These are phyloP conservation scores for Sporothrix euskadiensis DNA, from an alignment of 2,329 filamentous ascomycete genomes.

Conservation along the genomic window DNA sequence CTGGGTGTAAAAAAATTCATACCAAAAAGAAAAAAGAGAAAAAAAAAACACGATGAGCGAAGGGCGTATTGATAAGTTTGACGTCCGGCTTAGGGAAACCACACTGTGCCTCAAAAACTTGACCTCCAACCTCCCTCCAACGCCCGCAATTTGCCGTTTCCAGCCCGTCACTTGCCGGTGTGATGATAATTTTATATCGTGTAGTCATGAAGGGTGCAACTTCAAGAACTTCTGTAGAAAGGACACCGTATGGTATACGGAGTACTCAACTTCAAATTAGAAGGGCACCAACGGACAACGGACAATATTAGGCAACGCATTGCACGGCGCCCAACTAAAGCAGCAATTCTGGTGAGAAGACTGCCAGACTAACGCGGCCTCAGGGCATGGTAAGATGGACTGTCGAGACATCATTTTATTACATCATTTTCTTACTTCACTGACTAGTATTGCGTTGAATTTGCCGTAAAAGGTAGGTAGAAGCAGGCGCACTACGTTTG, in stretches of 20 bases:
- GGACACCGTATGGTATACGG: neutral
- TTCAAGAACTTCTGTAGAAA: too few species aligned
- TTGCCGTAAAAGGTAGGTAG: neutral
- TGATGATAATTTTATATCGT: neutral
- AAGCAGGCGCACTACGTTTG: neutral
- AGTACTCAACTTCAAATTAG: neutral
- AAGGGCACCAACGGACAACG: neutral
- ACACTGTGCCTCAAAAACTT: conserved; percentile 4
- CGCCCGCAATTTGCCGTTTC: too few species aligned
- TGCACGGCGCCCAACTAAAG: neutral
- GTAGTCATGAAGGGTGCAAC: neutral
- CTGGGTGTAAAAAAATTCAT: neutral
- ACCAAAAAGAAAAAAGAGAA: too few species aligned
- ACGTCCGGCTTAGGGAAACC: neutral
- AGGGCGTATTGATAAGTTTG: neutral
- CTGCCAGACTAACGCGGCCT: neutral
- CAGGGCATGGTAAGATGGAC: neutral
- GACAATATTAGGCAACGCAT: neutral
- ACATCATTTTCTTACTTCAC: neutral
- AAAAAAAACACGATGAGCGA: neutral
- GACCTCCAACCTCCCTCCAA: neutral
- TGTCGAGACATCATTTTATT: neutral
- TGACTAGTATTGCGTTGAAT: neutral
- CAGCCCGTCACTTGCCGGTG: neutral
- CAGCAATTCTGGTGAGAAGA: neutral